Evolutionary conservation across 257 asterid genomes (phyloP), one percentile per base, ranked within the genome.

Genomic region (Ballota nigra): DNA sequence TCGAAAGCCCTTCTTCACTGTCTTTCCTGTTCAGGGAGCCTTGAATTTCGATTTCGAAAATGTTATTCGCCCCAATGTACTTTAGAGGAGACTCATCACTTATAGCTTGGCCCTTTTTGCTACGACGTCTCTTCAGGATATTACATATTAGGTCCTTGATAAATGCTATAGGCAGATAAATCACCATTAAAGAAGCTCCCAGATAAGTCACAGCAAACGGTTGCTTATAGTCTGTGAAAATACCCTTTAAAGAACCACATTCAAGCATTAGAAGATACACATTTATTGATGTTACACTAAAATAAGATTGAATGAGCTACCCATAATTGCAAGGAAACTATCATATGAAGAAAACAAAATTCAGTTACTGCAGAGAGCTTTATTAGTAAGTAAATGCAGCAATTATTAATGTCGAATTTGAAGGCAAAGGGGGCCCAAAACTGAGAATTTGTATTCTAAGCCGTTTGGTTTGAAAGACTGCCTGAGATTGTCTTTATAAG

Each of bases 121-220:
- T 69, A 31, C 81, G 56, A 6, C 90, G 84, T 77, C 81, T 82
- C 85, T 83, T 89, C 26, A 92, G 74, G 75, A 75, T 74, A 73
- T 66, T 66, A 65, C 78, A 83, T 61, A 95, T 76, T 82, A 86
- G 80, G 79, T 95, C 99, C 76, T 95, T 95, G 26, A 85, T 38
- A 68, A 86, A 95, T 72, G 99, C 91, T 69, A 95, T 65, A 4
- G 99, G 99, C 56, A 95, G 95, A 83, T 95, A 95, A 74, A 95
- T 80, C 74, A 95, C 98, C 97, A 95, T 73, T 64, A 95, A 70
- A 63, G 99, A 95, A 76, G 97, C 98, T 80, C 99, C 99, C 45
- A 95, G 93, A 75, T 95, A 95, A 20, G 99, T 95, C 75, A 95
- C 90, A 2, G 99, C 99, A 89, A 95, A 95, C 38, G 99, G 99